These are phyloP conservation scores for Eucalyptus globulus DNA, from an alignment of 345 rosid genomes.

Conservation along the genomic window DNA sequence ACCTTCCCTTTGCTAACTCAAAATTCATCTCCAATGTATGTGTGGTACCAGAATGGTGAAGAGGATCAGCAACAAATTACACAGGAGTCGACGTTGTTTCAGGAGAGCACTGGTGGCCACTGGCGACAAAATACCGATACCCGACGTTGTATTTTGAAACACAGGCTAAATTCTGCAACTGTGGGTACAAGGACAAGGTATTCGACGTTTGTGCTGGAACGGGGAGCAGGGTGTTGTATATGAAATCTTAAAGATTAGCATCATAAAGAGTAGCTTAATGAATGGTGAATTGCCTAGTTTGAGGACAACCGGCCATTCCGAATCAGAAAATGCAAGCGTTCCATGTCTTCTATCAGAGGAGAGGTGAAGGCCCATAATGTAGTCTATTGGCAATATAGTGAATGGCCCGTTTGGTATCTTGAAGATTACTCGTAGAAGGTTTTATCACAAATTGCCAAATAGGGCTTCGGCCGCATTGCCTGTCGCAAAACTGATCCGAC, in stretches of 20 bases:
- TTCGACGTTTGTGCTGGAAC: not conserved
- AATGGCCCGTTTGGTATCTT: not conserved
- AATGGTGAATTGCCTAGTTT: not conserved
- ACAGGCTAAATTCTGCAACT: not conserved
- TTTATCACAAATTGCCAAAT: not conserved
- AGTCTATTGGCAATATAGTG: fast-evolving
- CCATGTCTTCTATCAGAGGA: not conserved
- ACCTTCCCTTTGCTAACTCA: not conserved
- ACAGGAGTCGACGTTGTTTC: not conserved
- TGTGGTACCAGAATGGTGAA: not conserved
- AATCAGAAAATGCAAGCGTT: not conserved
- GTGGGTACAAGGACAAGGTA: not conserved
- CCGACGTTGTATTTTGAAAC: not conserved
- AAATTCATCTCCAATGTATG: not conserved
- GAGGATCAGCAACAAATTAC: not conserved
- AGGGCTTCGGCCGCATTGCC: not conserved
- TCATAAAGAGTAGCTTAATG: not conserved
- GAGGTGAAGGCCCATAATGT: not conserved
- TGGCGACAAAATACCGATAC: not conserved
- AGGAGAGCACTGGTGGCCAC: not conserved
- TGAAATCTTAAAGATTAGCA: not conserved
- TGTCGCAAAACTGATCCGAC: not conserved
- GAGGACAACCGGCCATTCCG: not conserved
- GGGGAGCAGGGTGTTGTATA: not conserved
- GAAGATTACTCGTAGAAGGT: not conserved